Evolutionary conservation across 495 filamentous ascomycete species (phyloP).

Genomic region (Penicillium ochrochloron): DNA sequence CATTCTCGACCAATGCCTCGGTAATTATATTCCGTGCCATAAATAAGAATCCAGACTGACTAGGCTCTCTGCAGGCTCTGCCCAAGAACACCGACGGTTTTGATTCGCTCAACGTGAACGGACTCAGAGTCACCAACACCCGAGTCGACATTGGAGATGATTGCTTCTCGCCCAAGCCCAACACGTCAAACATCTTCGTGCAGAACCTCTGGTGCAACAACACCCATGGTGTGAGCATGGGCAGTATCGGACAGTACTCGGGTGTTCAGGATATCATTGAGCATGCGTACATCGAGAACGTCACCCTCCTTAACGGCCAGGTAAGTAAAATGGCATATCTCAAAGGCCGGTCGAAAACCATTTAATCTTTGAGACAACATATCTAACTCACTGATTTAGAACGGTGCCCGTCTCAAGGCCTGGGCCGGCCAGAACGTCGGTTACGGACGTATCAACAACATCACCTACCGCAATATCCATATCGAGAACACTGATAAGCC

Average conservation of each 20-base stretch:
- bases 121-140: conserved; percentile 52
- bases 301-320: conserved; percentile 58
- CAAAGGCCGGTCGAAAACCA: no score
- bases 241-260: conserved; percentile 59
- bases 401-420: conserved; percentile 60
- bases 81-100: conserved; percentile 66
- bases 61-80: conserved; percentile 30
- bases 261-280: conserved; percentile 57
- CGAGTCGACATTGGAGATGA: conserved; percentile 61
- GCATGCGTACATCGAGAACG: conserved; percentile 59
- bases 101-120: conserved; percentile 56
- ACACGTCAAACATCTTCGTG: conserved; percentile 60
- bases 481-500: conserved; percentile 59
- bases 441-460: conserved; percentile 62
- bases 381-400: conserved; percentile 26
- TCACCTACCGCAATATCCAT: conserved; percentile 62
- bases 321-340: conserved; percentile 20
- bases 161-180: conserved; percentile 64
- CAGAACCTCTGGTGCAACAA: conserved; percentile 63
- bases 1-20: conserved; percentile 55
- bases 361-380: background rate
- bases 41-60: background rate
- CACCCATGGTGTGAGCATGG: conserved; percentile 62
- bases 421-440: conserved; percentile 58
- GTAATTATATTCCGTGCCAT: conserved; percentile 18